Conservation (phyloP, 441 rosid genomes). For the Populus hybrid region DNA sequence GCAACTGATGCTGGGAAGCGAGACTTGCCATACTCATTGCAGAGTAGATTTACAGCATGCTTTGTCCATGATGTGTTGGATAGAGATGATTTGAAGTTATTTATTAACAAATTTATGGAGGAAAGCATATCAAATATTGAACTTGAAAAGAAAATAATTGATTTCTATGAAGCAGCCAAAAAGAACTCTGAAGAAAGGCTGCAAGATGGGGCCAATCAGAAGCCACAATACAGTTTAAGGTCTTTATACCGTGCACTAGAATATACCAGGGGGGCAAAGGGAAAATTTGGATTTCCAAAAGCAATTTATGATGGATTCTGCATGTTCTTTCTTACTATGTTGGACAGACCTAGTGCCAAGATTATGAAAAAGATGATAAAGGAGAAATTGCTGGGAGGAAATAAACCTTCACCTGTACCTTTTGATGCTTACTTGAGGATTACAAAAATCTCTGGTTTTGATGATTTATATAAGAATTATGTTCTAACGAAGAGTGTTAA, state of each 20-base stretch:
- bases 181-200: conserved; percentile 80
- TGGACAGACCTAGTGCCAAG: conserved; percentile 82
- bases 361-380: conserved; percentile 63
- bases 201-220: conserved; percentile 99
- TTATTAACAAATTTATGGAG: conserved; percentile 70
- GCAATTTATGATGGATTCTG: conserved; percentile 87
- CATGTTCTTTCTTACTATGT: conserved; percentile 89
- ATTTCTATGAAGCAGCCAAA: conserved; percentile 77
- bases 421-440: conserved; percentile 49
- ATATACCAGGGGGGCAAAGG: conserved; percentile 69
- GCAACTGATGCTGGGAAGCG: conserved; percentile 99
- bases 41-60: conserved; percentile 89
- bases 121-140: conserved; percentile 52
- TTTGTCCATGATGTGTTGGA: conserved; percentile 85
- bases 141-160: conserved; percentile 52
- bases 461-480: conserved; percentile 57
- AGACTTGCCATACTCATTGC: conserved; percentile 76
- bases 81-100: conserved; percentile 73
- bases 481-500: conserved; percentile 75
- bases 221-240: conserved; percentile 96
- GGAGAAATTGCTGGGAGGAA: conserved; percentile 48
- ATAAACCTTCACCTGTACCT: conserved; percentile 37
- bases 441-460: conserved; percentile 26
- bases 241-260: conserved; percentile 96
- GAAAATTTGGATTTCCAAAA: conserved; percentile 55